Evolutionary conservation across 805 yeast genomes (phyloP).

Genomic region (Vanderwaltozyma yarrowii): DNA sequence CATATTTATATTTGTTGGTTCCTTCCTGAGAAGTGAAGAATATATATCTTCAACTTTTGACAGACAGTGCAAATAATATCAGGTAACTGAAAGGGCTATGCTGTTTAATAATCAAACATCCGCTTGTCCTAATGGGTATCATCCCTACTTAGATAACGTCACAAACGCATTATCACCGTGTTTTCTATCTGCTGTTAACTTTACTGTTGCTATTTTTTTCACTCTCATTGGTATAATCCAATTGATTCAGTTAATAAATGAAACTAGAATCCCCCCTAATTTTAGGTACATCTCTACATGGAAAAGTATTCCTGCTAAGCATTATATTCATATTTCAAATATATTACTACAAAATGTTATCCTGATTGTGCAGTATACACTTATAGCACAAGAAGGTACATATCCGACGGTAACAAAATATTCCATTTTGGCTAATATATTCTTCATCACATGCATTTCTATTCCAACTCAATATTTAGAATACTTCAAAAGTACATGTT

Average conservation of each 20-base stretch:
- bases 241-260: conserved; percentile 9
- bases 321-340: conserved; percentile 15
- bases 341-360: conserved; percentile 14
- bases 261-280: conserved; percentile 12
- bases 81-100: too few species aligned
- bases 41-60: too few species aligned
- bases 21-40: too few species aligned
- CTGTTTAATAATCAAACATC: too few species aligned
- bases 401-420: conserved; percentile 7
- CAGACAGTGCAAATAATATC: too few species aligned
- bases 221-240: conserved; percentile 17
- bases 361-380: conserved; percentile 6
- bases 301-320: conserved; percentile 8
- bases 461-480: conserved; percentile 21
- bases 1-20: too few species aligned
- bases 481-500: conserved; percentile 23
- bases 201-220: conserved; percentile 10
- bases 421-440: conserved; percentile 11
- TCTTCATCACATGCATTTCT: conserved; percentile 15
- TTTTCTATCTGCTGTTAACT: conserved; percentile 18
- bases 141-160: conserved; percentile 28
- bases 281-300: conserved; percentile 6
- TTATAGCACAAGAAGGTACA: not conserved
- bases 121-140: conserved; percentile 16
- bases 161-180: conserved; percentile 30